phyloP scores from a whole-genome alignment of 2,329 filamentous ascomycete genomes.

The Beauveria varroae region DNA sequence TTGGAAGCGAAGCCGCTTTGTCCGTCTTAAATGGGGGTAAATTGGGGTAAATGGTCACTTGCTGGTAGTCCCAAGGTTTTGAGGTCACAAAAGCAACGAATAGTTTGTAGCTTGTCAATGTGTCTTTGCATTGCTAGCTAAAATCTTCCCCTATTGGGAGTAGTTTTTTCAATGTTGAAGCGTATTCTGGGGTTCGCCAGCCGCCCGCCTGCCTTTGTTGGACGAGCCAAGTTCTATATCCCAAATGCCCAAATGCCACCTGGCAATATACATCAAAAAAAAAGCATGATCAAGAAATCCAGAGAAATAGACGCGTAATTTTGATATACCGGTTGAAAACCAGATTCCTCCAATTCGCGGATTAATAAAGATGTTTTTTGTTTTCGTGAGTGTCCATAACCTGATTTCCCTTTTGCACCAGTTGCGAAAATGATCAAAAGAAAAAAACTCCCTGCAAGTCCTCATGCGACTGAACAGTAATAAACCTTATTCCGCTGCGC shows the following conservation, averaged over 20 bases:
- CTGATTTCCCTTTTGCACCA: not conserved
- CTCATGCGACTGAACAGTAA: constrained; percentile 10
- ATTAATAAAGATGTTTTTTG: constrained; percentile 9
- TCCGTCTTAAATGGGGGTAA: too few relatives aligned
- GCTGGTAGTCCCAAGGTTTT: too few relatives aligned
- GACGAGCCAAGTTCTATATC: constrained; percentile 7
- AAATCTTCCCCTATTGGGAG: not conserved
- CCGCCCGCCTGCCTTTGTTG: not conserved
- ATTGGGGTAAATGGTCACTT: too few relatives aligned
- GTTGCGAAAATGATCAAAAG: not conserved
- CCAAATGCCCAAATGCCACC: not conserved
- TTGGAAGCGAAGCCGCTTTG: too few relatives aligned
- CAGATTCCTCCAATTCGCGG: not conserved
- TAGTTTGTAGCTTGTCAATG: not conserved
- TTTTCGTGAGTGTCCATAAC: constrained; percentile 1
- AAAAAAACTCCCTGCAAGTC: constrained; percentile 5
- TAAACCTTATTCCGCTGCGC: constrained; percentile 7
- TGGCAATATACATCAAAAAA: constrained; percentile 4
- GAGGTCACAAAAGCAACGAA: too few relatives aligned
- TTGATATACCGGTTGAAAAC: not conserved
- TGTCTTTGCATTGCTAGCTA: constrained; percentile 8
- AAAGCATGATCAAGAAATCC: not conserved
- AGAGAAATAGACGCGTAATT: not conserved
- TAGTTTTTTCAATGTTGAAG: not conserved
- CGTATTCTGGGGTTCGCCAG: not conserved